phyloP scores from a whole-genome alignment of 495 filamentous ascomycete genomes.

The Podospora conica region DNA sequence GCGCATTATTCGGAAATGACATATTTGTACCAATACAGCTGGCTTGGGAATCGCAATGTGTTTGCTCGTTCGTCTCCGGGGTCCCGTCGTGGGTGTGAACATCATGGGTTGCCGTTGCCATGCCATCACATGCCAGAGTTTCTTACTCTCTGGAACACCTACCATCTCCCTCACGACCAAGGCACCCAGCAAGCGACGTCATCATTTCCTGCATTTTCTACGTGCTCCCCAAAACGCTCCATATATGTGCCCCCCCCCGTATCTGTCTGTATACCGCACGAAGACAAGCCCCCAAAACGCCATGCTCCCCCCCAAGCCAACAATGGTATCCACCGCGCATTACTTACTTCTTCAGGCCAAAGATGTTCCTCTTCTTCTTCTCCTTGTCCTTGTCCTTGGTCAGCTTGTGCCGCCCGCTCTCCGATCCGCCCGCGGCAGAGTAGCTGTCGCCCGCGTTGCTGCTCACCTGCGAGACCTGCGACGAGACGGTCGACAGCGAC shows the following conservation, averaged over 20 bases:
- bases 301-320: not conserved
- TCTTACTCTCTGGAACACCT: not conserved
- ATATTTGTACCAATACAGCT: not conserved
- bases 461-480: slow-evolving; percentile 5
- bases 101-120: too few relatives aligned
- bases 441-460: not conserved
- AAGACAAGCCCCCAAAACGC: not conserved
- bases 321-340: not conserved
- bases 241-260: not conserved
- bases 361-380: slow-evolving; percentile 76
- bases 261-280: too few relatives aligned
- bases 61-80: not conserved
- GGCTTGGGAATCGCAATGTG: not conserved
- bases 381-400: slow-evolving; percentile 59
- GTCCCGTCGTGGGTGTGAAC: not conserved
- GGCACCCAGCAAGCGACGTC: not conserved
- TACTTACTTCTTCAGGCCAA: slow-evolving; percentile 55
- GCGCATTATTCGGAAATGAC: not conserved
- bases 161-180: too few relatives aligned
- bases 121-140: too few relatives aligned
- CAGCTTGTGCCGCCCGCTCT: slow-evolving; percentile 34
- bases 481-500: not conserved
- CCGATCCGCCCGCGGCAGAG: slow-evolving; percentile 26
- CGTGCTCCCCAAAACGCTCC: not conserved
- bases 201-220: not conserved